Base-by-base conservation (phyloP, 257 asterid genomes). In the Craterostigma plantagineum region DNA sequence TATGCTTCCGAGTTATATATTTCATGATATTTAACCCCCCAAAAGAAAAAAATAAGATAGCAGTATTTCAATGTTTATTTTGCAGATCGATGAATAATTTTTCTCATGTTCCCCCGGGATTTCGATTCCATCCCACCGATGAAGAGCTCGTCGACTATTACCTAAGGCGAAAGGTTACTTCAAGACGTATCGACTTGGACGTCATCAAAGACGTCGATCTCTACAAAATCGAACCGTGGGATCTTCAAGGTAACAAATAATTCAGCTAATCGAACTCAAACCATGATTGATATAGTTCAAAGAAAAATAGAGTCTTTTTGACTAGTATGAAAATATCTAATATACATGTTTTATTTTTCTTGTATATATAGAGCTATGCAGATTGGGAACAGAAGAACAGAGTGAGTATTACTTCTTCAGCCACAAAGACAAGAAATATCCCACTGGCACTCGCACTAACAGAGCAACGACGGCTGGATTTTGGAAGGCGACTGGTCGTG, bases 191-290 rank as follows among this genome's bases (percentile, higher is more conserved):
- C 9, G 92, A 77, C 57, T 68, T 85, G 46, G 91, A 81, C 52
- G 92, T 81, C 8, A 75, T 85, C 46, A 85, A 77, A 57, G 96
- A 77, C 15, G 79, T 85, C 10, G 94, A 85, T 68, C 96, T 85
- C 40, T 85, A 85, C 68, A 85, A 57, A 60, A 85, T 85, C 16
- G 96, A 85, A 58, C 96, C 96, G 0, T 85, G 96, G 96, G 96
- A 85, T 71, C 94, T 85, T 67, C 83, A 77, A 77, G 96, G 96
- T 85, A 6, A n/a, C n/a, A n/a, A n/a, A n/a, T n/a, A n/a, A n/a
- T n/a, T n/a, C n/a, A 23, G 30, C 30, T 2, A 23, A 23, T 23
- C 6, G 1, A 8, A 36, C 3, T 36, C 40, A 9, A 9, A 8
- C n/a, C 11, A 12, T 8, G 40, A 10, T 9, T 36, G n/a, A n/a